Base-by-base conservation (phyloP, 2,329 filamentous ascomycete species). In the Beauveria australis region DNA sequence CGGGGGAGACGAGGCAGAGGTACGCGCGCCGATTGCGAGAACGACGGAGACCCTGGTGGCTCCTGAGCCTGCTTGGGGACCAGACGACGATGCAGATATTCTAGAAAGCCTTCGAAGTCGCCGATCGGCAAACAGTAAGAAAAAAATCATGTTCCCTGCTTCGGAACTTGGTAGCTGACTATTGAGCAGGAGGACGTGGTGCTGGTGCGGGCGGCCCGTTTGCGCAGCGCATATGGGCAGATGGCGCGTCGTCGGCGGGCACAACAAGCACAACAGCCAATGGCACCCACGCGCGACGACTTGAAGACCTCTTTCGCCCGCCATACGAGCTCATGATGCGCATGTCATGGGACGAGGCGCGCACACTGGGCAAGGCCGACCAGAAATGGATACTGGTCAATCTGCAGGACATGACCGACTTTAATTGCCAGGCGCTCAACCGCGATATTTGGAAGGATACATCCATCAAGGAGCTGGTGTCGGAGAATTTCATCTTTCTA, bases 341-440 rank as follows among this genome's bases (percentile, higher is more conserved):
- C 40, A 74, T 91, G 37, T 78, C 85, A n/a, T 96, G 91, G 87
- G 91, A 96, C 65, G 82, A 88, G 61, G 94, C 91, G 16, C 85
- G 94, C 59, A 84, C 92, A 18, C 81, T 92, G 67, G 94, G 93
- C 63, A 96, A 94, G 71, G 89, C 92, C 51, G 82, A 87, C 30
- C 87, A 91, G 78, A 97, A 96, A 73, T 99, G 94, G 94, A 83
- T 99, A 53, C 75, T 99, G 66, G 91, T 97, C 64, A 97, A 99
- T 71, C 86, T 99, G 18, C 94, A 99, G 74, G 92, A 99, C 71
- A 85, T 90, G 65, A 89, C 89, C 41, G 87, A 96, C 68, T 99
- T 99, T 73, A 89, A 94, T 73, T 99, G 94, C 73, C 94, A 99
- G 72, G 83, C 90, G 3, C 79, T 99, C 19, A 99, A 99, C 71